phyloP scores from a whole-genome alignment of 495 filamentous ascomycete genomes.

The Lepraria neglecta region DNA sequence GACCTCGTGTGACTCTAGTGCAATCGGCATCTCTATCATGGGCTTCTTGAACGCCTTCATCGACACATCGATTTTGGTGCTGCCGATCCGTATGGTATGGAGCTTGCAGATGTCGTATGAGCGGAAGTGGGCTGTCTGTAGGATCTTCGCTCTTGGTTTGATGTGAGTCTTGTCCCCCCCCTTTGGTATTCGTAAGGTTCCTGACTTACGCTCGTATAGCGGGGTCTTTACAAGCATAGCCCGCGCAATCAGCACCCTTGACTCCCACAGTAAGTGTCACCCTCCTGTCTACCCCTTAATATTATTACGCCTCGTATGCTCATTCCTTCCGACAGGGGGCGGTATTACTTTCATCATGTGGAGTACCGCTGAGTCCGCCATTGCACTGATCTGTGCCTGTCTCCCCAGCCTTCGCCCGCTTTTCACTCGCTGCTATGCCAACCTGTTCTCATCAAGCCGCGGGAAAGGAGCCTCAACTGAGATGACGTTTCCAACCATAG shows the following conservation, averaged over 20 bases:
- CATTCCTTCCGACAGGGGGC: background rate
- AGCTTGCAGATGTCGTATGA: slow-evolving; percentile 21
- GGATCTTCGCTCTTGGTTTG: slow-evolving; percentile 22
- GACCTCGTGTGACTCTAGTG: background rate
- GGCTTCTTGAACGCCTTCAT: slow-evolving; percentile 32
- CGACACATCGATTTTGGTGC: slow-evolving; percentile 31
- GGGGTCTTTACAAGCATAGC: slow-evolving; percentile 19
- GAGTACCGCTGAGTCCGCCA: slow-evolving; percentile 18
- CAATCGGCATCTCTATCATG: background rate
- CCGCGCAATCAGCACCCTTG: slow-evolving; percentile 3
- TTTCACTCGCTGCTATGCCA: slow-evolving; percentile 7
- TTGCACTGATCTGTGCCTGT: slow-evolving; percentile 22
- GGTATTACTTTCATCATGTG: slow-evolving; percentile 9
- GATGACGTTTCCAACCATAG: background rate
- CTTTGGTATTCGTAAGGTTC: no score
- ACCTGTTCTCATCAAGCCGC: no score
- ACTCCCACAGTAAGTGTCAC: background rate
- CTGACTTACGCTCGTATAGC: slow-evolving; percentile 8
- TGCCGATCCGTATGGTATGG: slow-evolving; percentile 32
- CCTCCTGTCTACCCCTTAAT: background rate
- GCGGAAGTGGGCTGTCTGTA: slow-evolving; percentile 18
- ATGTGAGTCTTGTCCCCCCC: slow-evolving; percentile 17
- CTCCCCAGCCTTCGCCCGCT: slow-evolving; percentile 24
- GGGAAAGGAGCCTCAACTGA: background rate
- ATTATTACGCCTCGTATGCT: background rate